Percentiles rank a stretch among this genome's conserved stretches.
phyloP scores from a whole-genome alignment of 2,329 filamentous ascomycete species.

The Metarhizium rileyi region DNA sequence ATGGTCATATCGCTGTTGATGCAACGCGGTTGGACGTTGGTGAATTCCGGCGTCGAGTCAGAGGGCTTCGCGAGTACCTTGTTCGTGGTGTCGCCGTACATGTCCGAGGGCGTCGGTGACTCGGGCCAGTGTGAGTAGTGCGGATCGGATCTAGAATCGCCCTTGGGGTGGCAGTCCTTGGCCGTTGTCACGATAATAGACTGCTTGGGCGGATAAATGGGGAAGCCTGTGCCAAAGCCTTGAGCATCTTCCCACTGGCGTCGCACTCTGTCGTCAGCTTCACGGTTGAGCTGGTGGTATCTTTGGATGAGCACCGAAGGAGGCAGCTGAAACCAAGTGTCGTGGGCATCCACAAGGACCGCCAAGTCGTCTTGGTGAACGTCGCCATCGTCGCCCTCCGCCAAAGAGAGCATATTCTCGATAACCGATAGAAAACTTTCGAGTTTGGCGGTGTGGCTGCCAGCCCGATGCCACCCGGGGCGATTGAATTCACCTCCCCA shows the following conservation, averaged over 20 bases:
- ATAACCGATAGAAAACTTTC: slow-evolving; percentile 15
- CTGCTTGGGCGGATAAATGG: slow-evolving; percentile 12
- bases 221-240: background rate
- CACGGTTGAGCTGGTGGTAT: slow-evolving; percentile 24
- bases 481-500: slow-evolving; percentile 28
- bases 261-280: slow-evolving; percentile 20
- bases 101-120: slow-evolving; percentile 23
- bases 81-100: slow-evolving; percentile 26
- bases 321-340: slow-evolving; percentile 30
- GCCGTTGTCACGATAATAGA: slow-evolving; percentile 23
- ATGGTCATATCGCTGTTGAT: slow-evolving; percentile 26
- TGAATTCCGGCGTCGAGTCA: slow-evolving; percentile 24
- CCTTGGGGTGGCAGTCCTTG: slow-evolving; percentile 25
- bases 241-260: slow-evolving; percentile 16
- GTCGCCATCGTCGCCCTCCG: slow-evolving; percentile 6
- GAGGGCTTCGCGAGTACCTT: slow-evolving; percentile 14
- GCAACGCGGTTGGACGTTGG: slow-evolving; percentile 23
- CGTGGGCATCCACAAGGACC: slow-evolving; percentile 28
- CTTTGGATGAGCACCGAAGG: slow-evolving; percentile 26
- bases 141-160: slow-evolving; percentile 24
- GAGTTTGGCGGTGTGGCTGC: slow-evolving; percentile 29
- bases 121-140: slow-evolving; percentile 27
- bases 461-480: slow-evolving; percentile 25
- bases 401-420: slow-evolving; percentile 15
- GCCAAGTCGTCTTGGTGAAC: slow-evolving; percentile 12